Base-by-base conservation (phyloP, 2,329 filamentous ascomycete species). In the Chaetomium olivaceum region DNA sequence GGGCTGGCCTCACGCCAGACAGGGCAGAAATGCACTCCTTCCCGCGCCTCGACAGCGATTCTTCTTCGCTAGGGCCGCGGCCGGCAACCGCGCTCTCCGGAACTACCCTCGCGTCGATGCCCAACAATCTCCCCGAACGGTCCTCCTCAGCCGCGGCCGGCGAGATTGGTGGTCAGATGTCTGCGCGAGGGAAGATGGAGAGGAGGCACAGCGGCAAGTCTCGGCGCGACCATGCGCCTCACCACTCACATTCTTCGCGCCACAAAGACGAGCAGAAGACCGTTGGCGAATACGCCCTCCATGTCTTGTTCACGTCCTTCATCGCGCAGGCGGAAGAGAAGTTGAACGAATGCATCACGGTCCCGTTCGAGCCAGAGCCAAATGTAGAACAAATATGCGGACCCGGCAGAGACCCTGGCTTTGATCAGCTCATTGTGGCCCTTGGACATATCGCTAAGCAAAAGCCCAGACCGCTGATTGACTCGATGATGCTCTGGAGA, bases 401-500 rank as follows among this genome's bases (percentile, higher is more conserved):
- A 1, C 90, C 91, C 50, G 93, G 93, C 19, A 91, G 91, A 50
- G 95, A 99, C 76, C 85, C 89, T 1, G 88, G 87, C 12, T 99
- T 99, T 75, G 95, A 99, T 77, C 94, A 98, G 78, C 87, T 97
- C 73, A 96, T 99, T 69, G 88, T 89, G 31, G 95, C 96, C 19
- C 83, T 99, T 48, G 95, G 95, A 3, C 94, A 98, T 76, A 97
- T 99, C 74, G 92, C 94, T 61, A 91, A 92, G 66, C 91, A 93
- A 71, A 96, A 96, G 75, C 96, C 96, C 5, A 98, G 96, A 76
- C 91, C 93, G 5, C 80, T 99, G 60, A 97, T 99, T 73, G 95
- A 99, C 77, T 93, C 92, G 23, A 93, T 99, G 77, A 99, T 99
- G 92, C 85, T 96, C 36, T 99, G 95, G 95, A 89, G 95, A 63